Base-by-base conservation (phyloP, 2,329 filamentous ascomycete genomes). In the Claviceps sp. region DNA sequence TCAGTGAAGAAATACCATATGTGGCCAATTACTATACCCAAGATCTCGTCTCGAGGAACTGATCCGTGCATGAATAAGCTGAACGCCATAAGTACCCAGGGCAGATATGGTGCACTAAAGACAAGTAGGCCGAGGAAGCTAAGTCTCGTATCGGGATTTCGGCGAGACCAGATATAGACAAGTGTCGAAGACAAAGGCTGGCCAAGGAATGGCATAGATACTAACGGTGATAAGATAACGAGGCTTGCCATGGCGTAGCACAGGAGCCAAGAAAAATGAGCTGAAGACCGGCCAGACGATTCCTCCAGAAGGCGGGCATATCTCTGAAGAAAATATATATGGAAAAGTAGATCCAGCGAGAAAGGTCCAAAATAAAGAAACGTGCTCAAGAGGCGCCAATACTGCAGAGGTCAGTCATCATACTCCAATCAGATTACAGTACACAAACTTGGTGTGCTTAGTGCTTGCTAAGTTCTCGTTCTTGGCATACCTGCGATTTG, bases 1-100 rank as follows among this genome's bases (percentile, higher is more conserved):
- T 98, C 93, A 54, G 84, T 87, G 68, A 97, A 96, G 72, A 96
- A 98, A 68, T 97, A 98, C 85, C 90, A 97, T 42, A 97, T 77
- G 69, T 98, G 93, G 9, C 93, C 93, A 41, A 97, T 90, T 9
- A 93, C 82, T 16, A 96, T 88, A 4, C 93, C 93, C 72, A 94
- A 88, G 56, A 98, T 85, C 72, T 98, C 93, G 66, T 97, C 93
- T 69, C 94, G 95, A 4, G 93, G 93, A 43, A 97, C 77, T 5
- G 79, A 85, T 6, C 88, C 88, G 65, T 97, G 89, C 65, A 97
- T 77, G n/a, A 95, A 77, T 46, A 97, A 74, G 63, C 87, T 94
- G 69, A 98, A 95, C 0, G 79, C 84, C 78, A 97, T 90, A 62
- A 98, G 69, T 2, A 98, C 91, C 90, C 91, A 97, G 0, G 93